Percentiles rank a stretch among this genome's conserved stretches.
Evolutionary conservation across 2,329 filamentous ascomycete genomes (phyloP).

Genomic region (Eurotiales sp.): DNA sequence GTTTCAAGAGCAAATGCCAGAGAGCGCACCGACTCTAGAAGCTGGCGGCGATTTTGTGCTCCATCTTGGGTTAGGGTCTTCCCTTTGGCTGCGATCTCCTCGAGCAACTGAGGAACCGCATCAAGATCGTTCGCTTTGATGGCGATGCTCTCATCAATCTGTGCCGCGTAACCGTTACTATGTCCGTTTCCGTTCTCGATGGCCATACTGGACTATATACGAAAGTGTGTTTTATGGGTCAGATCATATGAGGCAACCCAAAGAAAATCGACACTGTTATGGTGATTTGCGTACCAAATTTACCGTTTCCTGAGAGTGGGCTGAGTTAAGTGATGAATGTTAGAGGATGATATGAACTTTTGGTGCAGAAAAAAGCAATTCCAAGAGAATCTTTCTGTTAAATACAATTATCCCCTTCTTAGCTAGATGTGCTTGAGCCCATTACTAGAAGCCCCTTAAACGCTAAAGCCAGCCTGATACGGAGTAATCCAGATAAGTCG

Average conservation of each 20-base stretch:
- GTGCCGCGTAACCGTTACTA: slow-evolving; percentile 2
- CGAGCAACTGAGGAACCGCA: slow-evolving; percentile 18
- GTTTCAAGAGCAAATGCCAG: slow-evolving; percentile 26
- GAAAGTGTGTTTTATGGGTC: background rate
- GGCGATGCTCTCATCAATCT: slow-evolving; percentile 14
- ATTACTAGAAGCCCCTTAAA: background rate
- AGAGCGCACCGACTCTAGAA: slow-evolving; percentile 25
- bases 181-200: slow-evolving; percentile 8
- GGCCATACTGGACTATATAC: slow-evolving; percentile 2
- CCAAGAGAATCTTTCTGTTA: background rate
- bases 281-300: no score
- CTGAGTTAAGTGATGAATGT: background rate
- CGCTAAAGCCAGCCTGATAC: background rate
- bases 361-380: no score
- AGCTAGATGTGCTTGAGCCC: background rate
- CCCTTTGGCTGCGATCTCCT: slow-evolving; percentile 18
- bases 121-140: slow-evolving; percentile 18
- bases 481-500: no score
- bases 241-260: background rate
- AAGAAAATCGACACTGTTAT: background rate
- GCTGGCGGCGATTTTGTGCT: slow-evolving; percentile 18
- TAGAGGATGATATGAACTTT: background rate
- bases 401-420: background rate
- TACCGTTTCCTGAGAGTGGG: no score
- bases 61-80: slow-evolving; percentile 16